Evolutionary conservation across 371 early-diverging fungal species (phyloP), one percentile per base, ranked within the genome.

Genomic region (Mucor circinelloides): DNA sequence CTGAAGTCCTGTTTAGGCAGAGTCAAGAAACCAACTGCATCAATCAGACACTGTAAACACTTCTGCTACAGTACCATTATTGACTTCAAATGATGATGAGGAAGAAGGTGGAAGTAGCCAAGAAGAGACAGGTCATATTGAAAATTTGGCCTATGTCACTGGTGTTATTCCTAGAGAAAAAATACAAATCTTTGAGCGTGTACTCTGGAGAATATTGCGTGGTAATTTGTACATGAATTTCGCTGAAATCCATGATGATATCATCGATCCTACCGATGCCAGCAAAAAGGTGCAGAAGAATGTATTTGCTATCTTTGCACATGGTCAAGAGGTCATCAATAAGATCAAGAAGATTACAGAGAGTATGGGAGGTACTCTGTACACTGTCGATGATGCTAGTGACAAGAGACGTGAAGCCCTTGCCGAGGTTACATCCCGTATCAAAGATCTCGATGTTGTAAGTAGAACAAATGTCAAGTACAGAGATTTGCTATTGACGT

Each of bases 141-240:
- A 54, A n/a, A 34, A 63, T 23, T 72, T 86, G 60, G 85, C 88
- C n/a, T 87, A 90, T 68, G 93, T 99, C 34, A 91, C 97, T 10
- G 99, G 99, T 54, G 97, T 96, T 27, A 94, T 99, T 64, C 77
- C 93, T 1, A 90, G 97, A 66, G 70, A 72, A 32, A 89, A 91
- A 60, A 91, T 97, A 79, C 87, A 86, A 30, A 94, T 92, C 13
- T 96, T 99, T 74, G 97, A 99, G 80, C 91, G 97, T 65, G 92
- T 99, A 58, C 89, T 99, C 46, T 98, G 97, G 94, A 90, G 98
- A 48, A 91, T 95, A 13, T 88, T 98, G 64, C 94, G 99, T 63
- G 99, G 99, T 40, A 98, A 99, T 80, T 79, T 99, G 66, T 96
- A 89, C 84, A 93, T 99, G 88, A 97, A 96, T 79, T 88, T 91